These are phyloP conservation scores for Candida sanyaensis DNA, from an alignment of 1,139 yeast species.

Conservation along the genomic window DNA sequence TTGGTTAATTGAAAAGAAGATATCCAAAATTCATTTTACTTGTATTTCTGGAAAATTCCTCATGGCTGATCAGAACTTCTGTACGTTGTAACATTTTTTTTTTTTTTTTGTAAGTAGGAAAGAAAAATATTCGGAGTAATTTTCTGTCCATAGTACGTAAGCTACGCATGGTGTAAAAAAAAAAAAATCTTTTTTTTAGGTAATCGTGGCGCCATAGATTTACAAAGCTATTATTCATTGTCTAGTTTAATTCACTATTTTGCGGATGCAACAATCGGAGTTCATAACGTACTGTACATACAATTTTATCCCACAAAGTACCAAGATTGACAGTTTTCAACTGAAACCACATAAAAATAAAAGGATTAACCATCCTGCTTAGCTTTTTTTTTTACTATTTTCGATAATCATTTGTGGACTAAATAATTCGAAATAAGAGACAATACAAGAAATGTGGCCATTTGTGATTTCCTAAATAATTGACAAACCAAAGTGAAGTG, in stretches of 20 bases:
- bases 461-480: neutral
- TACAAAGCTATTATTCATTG: too few relatives aligned
- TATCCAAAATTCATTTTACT: too few relatives aligned
- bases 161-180: too few relatives aligned
- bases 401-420: neutral
- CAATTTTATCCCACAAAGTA: neutral
- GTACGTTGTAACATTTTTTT: neutral
- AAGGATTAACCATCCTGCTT: neutral
- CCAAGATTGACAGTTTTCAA: slow-evolving; percentile 3
- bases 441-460: neutral
- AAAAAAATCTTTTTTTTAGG: too few relatives aligned
- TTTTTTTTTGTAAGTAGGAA: neutral
- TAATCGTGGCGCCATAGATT: too few relatives aligned
- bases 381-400: neutral
- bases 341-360: neutral
- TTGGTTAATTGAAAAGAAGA: neutral
- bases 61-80: neutral
- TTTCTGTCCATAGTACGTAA: too few relatives aligned
- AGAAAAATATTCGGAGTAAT: too few relatives aligned
- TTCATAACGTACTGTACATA: neutral
- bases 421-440: neutral
- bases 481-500: too few relatives aligned
- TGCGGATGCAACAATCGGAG: slow-evolving; percentile 3
- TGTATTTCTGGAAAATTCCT: neutral
- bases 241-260: neutral